These are phyloP conservation scores for Aegilops tauschii DNA, from an alignment of 176 grass and related monocot genomes.

Conservation along the genomic window DNA sequence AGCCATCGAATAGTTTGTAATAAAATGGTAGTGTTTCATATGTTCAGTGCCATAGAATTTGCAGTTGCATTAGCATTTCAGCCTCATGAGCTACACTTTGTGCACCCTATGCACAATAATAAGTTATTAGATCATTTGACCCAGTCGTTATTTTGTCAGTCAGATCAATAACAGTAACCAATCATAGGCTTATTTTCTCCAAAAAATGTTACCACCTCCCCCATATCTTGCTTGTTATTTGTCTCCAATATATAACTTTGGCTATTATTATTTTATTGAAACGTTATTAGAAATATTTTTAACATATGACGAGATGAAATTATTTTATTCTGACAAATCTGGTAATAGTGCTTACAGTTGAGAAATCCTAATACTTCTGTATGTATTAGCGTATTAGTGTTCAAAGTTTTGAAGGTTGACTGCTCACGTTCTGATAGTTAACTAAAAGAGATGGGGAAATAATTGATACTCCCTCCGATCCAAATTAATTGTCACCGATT, in stretches of 20 bases:
- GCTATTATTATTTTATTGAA: not conserved
- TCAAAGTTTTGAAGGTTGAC: not conserved
- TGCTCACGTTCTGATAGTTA: too few species aligned
- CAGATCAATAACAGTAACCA: not conserved
- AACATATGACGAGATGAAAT: not conserved
- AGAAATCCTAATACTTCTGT: not conserved
- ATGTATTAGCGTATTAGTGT: not conserved
- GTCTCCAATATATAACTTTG: not conserved
- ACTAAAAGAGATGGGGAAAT: not conserved
- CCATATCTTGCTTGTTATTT: not conserved
- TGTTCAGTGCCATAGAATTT: not conserved
- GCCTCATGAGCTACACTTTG: not conserved
- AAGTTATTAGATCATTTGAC: not conserved
- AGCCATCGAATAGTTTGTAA: not conserved
- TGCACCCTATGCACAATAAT: not conserved
- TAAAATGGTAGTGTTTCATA: not conserved
- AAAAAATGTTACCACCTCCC: not conserved
- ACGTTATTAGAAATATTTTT: not conserved
- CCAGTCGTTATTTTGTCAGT: not conserved
- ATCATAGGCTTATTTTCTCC: not conserved
- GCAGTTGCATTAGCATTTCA: not conserved
- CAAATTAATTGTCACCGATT: too few species aligned
- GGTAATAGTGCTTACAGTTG: not conserved
- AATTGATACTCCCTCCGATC: not conserved
- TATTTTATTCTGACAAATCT: not conserved